Percentiles rank a stretch among this genome's conserved stretches.
Conservation (phyloP, 169 alveolate species). For the Babesia caballi region DNA sequence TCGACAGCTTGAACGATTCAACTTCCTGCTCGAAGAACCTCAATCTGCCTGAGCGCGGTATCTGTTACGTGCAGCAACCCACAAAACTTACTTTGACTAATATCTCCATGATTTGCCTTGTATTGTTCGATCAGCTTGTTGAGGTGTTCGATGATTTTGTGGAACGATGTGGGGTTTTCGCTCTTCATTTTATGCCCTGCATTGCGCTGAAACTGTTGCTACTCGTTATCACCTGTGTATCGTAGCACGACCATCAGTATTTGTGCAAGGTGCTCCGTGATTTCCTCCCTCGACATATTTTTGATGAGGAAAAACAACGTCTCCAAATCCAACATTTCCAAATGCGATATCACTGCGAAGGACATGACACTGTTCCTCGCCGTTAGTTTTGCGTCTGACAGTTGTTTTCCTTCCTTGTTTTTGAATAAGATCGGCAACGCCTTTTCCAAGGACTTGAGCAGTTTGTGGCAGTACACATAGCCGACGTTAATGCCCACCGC, state of each 20-base stretch:
- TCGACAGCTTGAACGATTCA: slow-evolving; percentile 14
- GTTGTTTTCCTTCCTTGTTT: slow-evolving; percentile 10
- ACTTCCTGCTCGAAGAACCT: slow-evolving; percentile 32
- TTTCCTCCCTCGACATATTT: slow-evolving; percentile 7
- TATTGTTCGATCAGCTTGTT: slow-evolving; percentile 25
- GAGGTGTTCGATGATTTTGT: slow-evolving; percentile 16
- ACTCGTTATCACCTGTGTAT: slow-evolving; percentile 13
- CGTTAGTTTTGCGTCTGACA: not conserved
- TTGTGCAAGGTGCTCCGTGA: slow-evolving; percentile 49
- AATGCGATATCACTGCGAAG: slow-evolving; percentile 40
- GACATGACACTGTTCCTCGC: slow-evolving; percentile 50
- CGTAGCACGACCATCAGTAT: slow-evolving; percentile 29
- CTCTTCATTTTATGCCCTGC: slow-evolving; percentile 37
- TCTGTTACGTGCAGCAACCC: not conserved
- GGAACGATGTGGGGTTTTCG: not conserved
- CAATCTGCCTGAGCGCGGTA: not conserved
- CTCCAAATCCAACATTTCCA: slow-evolving; percentile 51
- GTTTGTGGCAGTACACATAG: slow-evolving; percentile 31
- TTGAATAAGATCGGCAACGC: not conserved
- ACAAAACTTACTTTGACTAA: slow-evolving; percentile 13
- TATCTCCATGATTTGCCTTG: slow-evolving; percentile 35
- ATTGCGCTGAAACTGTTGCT: not conserved
- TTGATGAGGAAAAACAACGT: slow-evolving; percentile 29
- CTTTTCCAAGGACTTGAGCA: slow-evolving; percentile 2
- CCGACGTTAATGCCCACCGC: slow-evolving; percentile 43